phyloP scores from a whole-genome alignment of 1,284 basidiomycete species.

The Flammula alnicola region DNA sequence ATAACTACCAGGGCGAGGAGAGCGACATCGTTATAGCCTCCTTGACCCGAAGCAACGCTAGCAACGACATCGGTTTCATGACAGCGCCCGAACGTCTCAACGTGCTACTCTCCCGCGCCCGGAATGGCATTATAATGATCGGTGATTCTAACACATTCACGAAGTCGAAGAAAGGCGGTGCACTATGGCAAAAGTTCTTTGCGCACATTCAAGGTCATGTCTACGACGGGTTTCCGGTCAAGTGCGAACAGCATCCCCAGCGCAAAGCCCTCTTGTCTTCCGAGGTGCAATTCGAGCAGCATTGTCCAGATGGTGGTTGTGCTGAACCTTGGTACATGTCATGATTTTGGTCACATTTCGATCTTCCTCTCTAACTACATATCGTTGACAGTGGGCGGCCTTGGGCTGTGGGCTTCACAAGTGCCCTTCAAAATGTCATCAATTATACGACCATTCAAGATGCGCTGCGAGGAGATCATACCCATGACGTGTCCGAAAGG shows the following conservation, averaged over 20 bases:
- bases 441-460: slow-evolving; percentile 50
- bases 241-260: slow-evolving; percentile 57
- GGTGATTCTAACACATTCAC: slow-evolving; percentile 65
- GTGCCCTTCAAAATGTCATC: slow-evolving; percentile 62
- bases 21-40: slow-evolving; percentile 66
- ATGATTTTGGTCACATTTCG: slow-evolving; percentile 19
- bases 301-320: slow-evolving; percentile 67
- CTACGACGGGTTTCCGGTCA: slow-evolving; percentile 61
- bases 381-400: slow-evolving; percentile 41
- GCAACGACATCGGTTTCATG: slow-evolving; percentile 69
- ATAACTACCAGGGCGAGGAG: slow-evolving; percentile 64
- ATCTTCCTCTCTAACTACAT: slow-evolving; percentile 14
- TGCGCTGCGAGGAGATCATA: slow-evolving; percentile 35
- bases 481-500: slow-evolving; percentile 23
- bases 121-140: slow-evolving; percentile 63
- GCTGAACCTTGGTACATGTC: slow-evolving; percentile 51
- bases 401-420: slow-evolving; percentile 53
- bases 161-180: slow-evolving; percentile 52
- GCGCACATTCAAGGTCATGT: slow-evolving; percentile 48
- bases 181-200: slow-evolving; percentile 56
- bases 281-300: slow-evolving; percentile 51
- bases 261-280: slow-evolving; percentile 40
- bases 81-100: slow-evolving; percentile 66
- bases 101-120: slow-evolving; percentile 67
- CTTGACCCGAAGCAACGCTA: slow-evolving; percentile 59